These are phyloP conservation scores for Flueggea neowawraea DNA, from an alignment of 441 rosid genomes.

Conservation along the genomic window DNA sequence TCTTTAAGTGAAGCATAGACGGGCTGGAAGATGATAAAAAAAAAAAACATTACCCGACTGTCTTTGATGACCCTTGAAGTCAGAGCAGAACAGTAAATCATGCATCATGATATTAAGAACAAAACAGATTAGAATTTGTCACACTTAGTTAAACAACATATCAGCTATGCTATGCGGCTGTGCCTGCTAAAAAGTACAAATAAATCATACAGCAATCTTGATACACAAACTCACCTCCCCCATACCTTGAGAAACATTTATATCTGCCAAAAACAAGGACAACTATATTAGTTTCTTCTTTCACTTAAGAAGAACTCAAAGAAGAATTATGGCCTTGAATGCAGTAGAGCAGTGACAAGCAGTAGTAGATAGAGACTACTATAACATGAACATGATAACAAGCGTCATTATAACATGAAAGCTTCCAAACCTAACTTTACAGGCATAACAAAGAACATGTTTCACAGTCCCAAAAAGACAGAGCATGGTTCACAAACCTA, in stretches of 20 bases:
- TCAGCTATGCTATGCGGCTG: too few species aligned
- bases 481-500: too few species aligned
- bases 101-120: slow-evolving; percentile 26
- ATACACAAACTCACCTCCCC: slow-evolving; percentile 52
- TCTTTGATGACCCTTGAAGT: slow-evolving; percentile 47
- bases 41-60: slow-evolving; percentile 54
- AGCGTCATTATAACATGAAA: too few species aligned
- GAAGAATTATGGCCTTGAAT: not conserved
- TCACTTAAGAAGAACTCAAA: too few species aligned
- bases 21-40: not conserved
- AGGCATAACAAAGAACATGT: too few species aligned
- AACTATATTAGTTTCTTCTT: not conserved
- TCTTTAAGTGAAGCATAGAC: too few species aligned
- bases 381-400: not conserved
- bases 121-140: not conserved
- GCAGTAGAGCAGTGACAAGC: not conserved
- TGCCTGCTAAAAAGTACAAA: not conserved
- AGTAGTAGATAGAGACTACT: not conserved
- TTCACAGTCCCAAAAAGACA: too few species aligned
- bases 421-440: too few species aligned
- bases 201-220: slow-evolving; percentile 1
- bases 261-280: slow-evolving; percentile 41
- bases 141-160: not conserved
- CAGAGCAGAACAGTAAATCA: slow-evolving; percentile 70
- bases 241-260: slow-evolving; percentile 56